Evolutionary conservation across 306 rosid genomes (phyloP).

Genomic region (Cicer chorassanicum): DNA sequence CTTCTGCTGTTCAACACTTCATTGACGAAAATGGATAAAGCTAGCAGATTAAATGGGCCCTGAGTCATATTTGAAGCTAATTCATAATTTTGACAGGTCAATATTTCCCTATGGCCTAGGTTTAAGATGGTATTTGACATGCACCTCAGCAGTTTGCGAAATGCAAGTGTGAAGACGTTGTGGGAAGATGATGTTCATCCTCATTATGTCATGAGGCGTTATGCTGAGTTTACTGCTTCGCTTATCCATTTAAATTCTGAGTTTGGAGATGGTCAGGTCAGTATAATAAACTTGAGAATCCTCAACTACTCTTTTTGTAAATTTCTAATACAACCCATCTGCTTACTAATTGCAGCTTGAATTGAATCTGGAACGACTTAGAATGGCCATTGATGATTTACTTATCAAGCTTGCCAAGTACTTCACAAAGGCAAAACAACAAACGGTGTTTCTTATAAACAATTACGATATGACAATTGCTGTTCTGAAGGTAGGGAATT

Average conservation of each 20-base stretch:
- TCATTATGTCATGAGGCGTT: constrained; percentile 97
- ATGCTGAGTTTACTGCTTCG: constrained; percentile 97
- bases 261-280: constrained; percentile 93
- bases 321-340: constrained; percentile 36
- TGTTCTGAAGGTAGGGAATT: constrained; percentile 78
- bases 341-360: constrained; percentile 71
- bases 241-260: constrained; percentile 88
- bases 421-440: constrained; percentile 75
- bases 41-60: constrained; percentile 5
- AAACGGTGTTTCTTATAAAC: constrained; percentile 91
- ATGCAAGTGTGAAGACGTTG: constrained; percentile 80
- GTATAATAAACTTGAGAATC: constrained; percentile 41
- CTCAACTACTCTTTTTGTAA: not conserved
- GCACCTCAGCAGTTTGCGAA: constrained; percentile 91
- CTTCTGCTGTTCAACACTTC: not conserved
- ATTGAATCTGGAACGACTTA: constrained; percentile 81
- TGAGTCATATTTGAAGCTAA: constrained; percentile 30
- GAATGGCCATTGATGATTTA: constrained; percentile 96
- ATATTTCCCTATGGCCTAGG: constrained; percentile 95
- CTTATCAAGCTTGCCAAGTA: constrained; percentile 93
- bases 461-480: constrained; percentile 97
- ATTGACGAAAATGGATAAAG: not conserved
- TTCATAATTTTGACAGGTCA: constrained; percentile 66
- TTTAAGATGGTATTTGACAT: constrained; percentile 97
- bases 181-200: constrained; percentile 99